These are phyloP conservation scores for Lactifluus subvellereus DNA, from an alignment of 768 basidiomycete genomes.

Conservation along the genomic window DNA sequence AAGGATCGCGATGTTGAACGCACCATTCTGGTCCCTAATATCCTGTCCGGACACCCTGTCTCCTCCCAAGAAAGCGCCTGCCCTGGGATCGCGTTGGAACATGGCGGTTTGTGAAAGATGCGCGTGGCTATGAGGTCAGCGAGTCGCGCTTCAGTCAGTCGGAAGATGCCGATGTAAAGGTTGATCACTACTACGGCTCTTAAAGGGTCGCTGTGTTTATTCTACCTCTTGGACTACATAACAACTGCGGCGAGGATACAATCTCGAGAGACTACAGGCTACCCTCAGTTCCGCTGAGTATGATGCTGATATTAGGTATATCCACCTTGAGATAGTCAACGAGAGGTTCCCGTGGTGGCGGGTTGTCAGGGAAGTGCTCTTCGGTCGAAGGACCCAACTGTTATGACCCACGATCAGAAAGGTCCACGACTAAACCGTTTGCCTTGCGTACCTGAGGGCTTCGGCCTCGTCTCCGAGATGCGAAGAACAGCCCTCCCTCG, in stretches of 20 bases:
- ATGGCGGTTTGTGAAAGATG: slow-evolving; percentile 16
- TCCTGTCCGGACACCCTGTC: slow-evolving; percentile 93
- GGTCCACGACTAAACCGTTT: background rate
- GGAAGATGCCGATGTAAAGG: slow-evolving; percentile 15
- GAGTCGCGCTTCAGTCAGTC: background rate
- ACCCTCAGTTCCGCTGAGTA: slow-evolving; percentile 1
- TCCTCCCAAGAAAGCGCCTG: slow-evolving; percentile 90
- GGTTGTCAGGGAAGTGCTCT: background rate
- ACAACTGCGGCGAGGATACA: background rate
- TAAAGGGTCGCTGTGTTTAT: background rate
- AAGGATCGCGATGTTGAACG: slow-evolving; percentile 23
- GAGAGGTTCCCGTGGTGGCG: background rate
- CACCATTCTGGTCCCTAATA: slow-evolving; percentile 95
- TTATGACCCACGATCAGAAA: background rate
- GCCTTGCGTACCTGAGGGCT: slow-evolving; percentile 1
- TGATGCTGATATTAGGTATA: slow-evolving; percentile 18
- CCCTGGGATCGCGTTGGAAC: slow-evolving; percentile 87
- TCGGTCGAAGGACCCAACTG: background rate
- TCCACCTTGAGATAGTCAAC: slow-evolving; percentile 21
- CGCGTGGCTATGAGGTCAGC: background rate
- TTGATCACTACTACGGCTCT: too few relatives aligned
- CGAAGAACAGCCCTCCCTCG: slow-evolving; percentile 17
- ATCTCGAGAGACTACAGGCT: background rate
- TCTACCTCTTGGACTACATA: background rate
- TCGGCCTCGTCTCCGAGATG: slow-evolving; percentile 9